phyloP scores from a whole-genome alignment of 2,329 filamentous ascomycete species.

The Verticillium albo-atrum region DNA sequence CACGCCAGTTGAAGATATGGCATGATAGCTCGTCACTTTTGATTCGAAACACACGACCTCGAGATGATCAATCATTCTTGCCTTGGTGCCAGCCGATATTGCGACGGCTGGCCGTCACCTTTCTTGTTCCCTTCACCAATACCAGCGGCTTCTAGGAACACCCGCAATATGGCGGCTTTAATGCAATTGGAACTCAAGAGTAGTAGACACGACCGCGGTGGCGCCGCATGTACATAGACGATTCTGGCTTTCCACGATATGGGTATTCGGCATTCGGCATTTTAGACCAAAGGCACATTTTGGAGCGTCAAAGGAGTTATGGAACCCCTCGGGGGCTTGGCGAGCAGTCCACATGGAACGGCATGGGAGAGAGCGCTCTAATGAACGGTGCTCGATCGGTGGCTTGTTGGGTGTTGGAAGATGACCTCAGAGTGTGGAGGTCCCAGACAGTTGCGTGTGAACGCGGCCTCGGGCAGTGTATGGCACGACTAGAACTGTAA shows the following conservation, averaged over 20 bases:
- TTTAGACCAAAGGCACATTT: slow-evolving; percentile 32
- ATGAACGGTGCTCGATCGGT: too few species aligned
- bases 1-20: slow-evolving; percentile 35
- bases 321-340: too few species aligned
- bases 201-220: not conserved
- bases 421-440: too few species aligned
- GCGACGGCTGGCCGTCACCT: not conserved
- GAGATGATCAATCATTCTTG: not conserved
- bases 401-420: too few species aligned
- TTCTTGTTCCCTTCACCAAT: not conserved
- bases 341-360: too few species aligned
- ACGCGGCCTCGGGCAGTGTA: too few species aligned
- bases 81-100: not conserved
- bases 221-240: slow-evolving; percentile 41
- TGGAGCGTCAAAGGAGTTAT: not conserved
- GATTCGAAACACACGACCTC: not conserved
- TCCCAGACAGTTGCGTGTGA: too few species aligned
- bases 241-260: slow-evolving; percentile 41
- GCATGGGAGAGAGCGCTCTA: too few species aligned
- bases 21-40: slow-evolving; percentile 27
- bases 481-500: too few species aligned
- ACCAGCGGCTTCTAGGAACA: not conserved
- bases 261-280: slow-evolving; percentile 43
- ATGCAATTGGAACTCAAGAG: not conserved
- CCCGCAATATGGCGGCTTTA: slow-evolving; percentile 7